Evolutionary conservation across 1,139 yeast species (phyloP), one percentile per base, ranked within the genome.

Genomic region (Candida buenavistaensis): DNA sequence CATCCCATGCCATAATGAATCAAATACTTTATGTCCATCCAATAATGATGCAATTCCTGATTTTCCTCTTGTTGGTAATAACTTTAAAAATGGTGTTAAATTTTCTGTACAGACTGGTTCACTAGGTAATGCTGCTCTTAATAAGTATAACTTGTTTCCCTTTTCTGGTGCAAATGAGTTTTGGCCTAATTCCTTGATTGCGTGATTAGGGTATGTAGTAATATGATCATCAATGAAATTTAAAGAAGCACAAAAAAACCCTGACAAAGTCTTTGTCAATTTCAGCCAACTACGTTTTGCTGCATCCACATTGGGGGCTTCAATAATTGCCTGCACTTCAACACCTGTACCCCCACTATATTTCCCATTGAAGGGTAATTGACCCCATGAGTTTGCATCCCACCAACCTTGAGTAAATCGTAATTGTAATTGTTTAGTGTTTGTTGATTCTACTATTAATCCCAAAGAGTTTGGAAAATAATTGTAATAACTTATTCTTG

Each of bases 51-150:
- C 77, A 26, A 92, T 67, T 2, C 99, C 99, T 0, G 95, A 82
- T 54, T 84, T 84, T 1, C 97, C 97, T 55, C 89, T 82, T 7
- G 97, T 86, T 3, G 98, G 98, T 22, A 94, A 68, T 40, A 94
- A 68, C 53, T 89, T 90, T 43, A 94, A 61, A 50, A 92, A 88
- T 0, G 98, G 98, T 0, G 99, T 90, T 52, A 94, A 71, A 57
- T 94, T 94, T 57, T 94, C 99, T 0, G 99, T 94, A 62, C 99
- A 94, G 11, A 94, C 82, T 0, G 97, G 96, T 53, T 94, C 99
- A 43, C 92, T 79, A 1, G 99, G 97, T 33, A 94, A 72, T 0
- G 96, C 86, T 6, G 97, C 96, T 43, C 95, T 72, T 43, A 90
- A 55, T 26, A 84, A 62, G 51, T 69, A 84, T 11, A 83, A 56